Conservation (phyloP, 2,329 filamentous ascomycete genomes). For the Drechslerella dactyloides region DNA sequence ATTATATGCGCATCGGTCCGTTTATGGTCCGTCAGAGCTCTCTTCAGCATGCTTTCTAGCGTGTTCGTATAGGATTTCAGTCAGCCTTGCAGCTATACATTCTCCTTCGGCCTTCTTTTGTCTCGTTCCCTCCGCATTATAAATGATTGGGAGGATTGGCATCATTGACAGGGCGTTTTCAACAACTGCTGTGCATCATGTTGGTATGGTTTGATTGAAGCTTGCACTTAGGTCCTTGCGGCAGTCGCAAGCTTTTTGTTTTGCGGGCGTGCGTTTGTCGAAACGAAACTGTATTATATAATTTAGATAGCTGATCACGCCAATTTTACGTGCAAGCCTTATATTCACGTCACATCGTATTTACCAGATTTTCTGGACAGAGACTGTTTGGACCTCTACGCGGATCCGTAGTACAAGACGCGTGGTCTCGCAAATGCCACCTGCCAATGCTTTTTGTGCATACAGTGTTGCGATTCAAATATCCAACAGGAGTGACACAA, state of each 20-base stretch:
- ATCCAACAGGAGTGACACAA: not conserved
- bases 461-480: not conserved
- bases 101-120: slow-evolving; percentile 2
- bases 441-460: too few relatives aligned
- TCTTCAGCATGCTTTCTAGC: slow-evolving; percentile 4
- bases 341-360: too few relatives aligned
- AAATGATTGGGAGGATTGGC: slow-evolving; percentile 53
- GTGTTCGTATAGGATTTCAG: slow-evolving; percentile 6
- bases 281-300: slow-evolving; percentile 30
- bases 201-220: slow-evolving; percentile 15
- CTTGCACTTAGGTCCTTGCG: not conserved
- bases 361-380: too few relatives aligned
- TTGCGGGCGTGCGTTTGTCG: slow-evolving; percentile 11
- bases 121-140: slow-evolving; percentile 14
- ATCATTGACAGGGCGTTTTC: slow-evolving; percentile 60
- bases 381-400: too few relatives aligned
- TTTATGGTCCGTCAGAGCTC: not conserved
- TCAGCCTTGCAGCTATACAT: not conserved
- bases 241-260: not conserved
- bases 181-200: slow-evolving; percentile 22
- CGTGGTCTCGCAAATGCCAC: too few relatives aligned
- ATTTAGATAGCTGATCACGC: slow-evolving; percentile 6
- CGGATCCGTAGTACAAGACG: too few relatives aligned
- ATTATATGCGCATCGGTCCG: not conserved
- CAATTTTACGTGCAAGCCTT: not conserved